These are phyloP conservation scores for Penicillium corylophilum DNA, from an alignment of 2,329 filamentous ascomycete species.

Conservation along the genomic window DNA sequence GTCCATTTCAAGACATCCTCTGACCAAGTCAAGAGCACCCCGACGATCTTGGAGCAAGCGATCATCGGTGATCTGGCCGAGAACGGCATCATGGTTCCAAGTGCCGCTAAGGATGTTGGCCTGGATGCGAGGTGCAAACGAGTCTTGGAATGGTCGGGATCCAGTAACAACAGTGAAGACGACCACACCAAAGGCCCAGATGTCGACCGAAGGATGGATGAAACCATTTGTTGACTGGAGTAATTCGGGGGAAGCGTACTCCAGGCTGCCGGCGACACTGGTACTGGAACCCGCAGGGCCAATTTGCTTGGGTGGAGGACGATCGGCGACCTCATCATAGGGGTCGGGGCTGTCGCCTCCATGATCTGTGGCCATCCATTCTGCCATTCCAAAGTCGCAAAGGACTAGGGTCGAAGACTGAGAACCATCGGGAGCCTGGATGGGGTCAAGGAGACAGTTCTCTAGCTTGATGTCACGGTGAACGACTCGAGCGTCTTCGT, in stretches of 20 bases:
- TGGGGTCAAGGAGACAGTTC: conserved; percentile 63
- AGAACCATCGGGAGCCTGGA: conserved; percentile 46
- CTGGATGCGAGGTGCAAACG: conserved; percentile 58
- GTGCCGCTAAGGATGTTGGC: conserved; percentile 60
- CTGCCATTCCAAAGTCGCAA: conserved; percentile 69
- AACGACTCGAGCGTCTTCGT: conserved; percentile 65
- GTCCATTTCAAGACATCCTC: conserved; percentile 60
- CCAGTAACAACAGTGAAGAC: conserved; percentile 62
- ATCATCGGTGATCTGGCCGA: conserved; percentile 42
- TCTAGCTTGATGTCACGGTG: conserved; percentile 69
- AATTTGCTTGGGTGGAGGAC: conserved; percentile 51
- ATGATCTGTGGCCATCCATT: conserved; percentile 61
- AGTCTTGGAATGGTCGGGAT: conserved; percentile 61
- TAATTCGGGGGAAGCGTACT: conserved; percentile 52
- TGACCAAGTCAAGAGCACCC: conserved; percentile 56
- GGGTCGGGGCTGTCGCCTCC: conserved; percentile 52
- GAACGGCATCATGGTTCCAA: conserved; percentile 56
- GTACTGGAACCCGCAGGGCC: conserved; percentile 58
- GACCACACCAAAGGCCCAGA: conserved; percentile 67
- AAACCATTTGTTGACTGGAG: conserved; percentile 41
- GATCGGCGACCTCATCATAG: conserved; percentile 46
- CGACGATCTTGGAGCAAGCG: conserved; percentile 43
- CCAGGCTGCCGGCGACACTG: conserved; percentile 60
- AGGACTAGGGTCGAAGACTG: conserved; percentile 59
- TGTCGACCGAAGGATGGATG: conserved; percentile 57